A percentile compares a stretch with the other conserved stretches of the same genome.
Evolutionary conservation across 2,329 filamentous ascomycete genomes (phyloP).

Genomic region (Pyrenochaeta sp.): DNA sequence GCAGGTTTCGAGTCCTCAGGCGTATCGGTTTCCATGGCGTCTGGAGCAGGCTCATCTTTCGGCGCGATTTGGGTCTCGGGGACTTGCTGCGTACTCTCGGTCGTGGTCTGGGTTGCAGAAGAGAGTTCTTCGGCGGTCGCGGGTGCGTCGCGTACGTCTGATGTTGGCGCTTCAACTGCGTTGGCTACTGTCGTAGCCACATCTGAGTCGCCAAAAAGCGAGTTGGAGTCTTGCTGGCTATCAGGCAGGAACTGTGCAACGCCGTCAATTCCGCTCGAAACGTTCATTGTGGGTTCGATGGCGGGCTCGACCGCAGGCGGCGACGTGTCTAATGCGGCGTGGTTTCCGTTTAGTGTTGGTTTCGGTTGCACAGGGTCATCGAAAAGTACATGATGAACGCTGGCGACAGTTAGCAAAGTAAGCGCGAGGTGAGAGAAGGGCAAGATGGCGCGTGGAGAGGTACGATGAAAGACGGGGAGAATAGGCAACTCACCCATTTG

Average conservation of each 20-base stretch:
- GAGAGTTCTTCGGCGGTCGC: constrained; percentile 20
- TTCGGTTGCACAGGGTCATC: constrained; percentile 37
- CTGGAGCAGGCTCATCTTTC: constrained; percentile 20
- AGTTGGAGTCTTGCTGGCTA: constrained; percentile 49
- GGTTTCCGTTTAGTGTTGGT: constrained; percentile 43
- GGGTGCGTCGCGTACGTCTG: constrained; percentile 44
- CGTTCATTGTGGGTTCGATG: constrained; percentile 51
- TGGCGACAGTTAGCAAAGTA: constrained; percentile 28
- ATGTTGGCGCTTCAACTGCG: constrained; percentile 52
- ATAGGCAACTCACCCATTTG: constrained; percentile 67
- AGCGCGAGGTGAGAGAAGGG: constrained; percentile 14
- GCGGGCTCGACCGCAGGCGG: constrained; percentile 39
- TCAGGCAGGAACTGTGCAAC: constrained; percentile 55
- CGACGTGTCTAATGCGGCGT: constrained; percentile 29
- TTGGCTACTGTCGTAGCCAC: constrained; percentile 42
- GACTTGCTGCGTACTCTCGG: constrained; percentile 40
- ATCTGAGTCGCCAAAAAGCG: constrained; percentile 49
- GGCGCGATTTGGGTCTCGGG: constrained; percentile 38
- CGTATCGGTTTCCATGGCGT: constrained; percentile 40
- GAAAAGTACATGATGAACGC: constrained; percentile 47
- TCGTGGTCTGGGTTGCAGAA: constrained; percentile 23
- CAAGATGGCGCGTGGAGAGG: neutral
- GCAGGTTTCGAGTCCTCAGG: constrained; percentile 18
- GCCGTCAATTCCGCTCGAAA: constrained; percentile 55
- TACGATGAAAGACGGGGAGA: constrained; percentile 13